A percentile compares a stretch with the other conserved stretches of the same genome.
Evolutionary conservation across 176 grass and related monocot species (phyloP).

Genomic region (Rhynchospora pubera): DNA sequence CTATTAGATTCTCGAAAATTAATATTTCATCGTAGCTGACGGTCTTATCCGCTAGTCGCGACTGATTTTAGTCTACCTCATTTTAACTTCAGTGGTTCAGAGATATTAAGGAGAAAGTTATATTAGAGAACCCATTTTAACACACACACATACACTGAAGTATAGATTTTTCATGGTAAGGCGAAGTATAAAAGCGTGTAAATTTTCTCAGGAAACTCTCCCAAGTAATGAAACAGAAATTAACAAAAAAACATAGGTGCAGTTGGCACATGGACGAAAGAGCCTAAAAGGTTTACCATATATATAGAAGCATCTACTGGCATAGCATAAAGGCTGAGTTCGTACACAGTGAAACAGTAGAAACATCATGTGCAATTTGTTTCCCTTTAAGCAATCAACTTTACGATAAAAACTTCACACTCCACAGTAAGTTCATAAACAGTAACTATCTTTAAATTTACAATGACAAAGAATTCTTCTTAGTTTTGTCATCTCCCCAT

Average conservation of each 20-base stretch:
- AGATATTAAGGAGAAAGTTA: not conserved
- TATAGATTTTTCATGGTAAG: not conserved
- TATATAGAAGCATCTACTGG: constrained; percentile 24
- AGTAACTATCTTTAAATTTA: not conserved
- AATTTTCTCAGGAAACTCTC: not conserved
- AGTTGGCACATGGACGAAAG: constrained; percentile 15
- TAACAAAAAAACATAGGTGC: constrained; percentile 1
- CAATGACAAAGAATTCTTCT: not conserved
- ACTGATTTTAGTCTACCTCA: no score
- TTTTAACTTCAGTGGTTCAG: not conserved
- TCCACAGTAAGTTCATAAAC: no score
- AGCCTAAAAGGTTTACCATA: constrained; percentile 5
- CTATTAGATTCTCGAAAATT: no score
- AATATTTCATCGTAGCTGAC: no score
- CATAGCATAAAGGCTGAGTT: constrained; percentile 5
- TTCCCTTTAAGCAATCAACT: not conserved
- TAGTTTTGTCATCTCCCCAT: not conserved
- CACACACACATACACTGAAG: not conserved
- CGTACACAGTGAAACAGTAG: constrained; percentile 15
- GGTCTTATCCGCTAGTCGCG: no score
- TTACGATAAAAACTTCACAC: no score
- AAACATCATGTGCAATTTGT: constrained; percentile 5
- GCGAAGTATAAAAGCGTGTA: not conserved
- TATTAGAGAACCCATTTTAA: not conserved
- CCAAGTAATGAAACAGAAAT: constrained; percentile 13